Base-by-base conservation (phyloP, 208 protist genomes). In the Endotrypanum monterogeii region DNA sequence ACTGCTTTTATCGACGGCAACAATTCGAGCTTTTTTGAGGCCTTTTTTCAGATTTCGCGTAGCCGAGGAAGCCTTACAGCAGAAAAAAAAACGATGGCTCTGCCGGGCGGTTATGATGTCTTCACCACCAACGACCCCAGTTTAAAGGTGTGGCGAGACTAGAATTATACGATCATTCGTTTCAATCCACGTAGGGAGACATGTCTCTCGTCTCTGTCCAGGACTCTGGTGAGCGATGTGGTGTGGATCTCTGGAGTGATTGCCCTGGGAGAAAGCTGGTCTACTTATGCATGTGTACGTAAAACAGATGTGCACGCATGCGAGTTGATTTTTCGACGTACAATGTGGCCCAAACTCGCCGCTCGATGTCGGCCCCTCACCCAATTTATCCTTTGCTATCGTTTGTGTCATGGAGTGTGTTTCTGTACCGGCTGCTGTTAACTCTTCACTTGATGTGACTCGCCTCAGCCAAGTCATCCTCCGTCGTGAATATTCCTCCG, bases 71-170 rank as follows among this genome's bases (percentile, higher is more conserved):
- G 48, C 39, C 56, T 48, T 6, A 48, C n/a, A 12, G 56, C 54
- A 32, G 76, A 57, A 1, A n/a, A 55, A 1, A 25, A 60, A 1
- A 46, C 58, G 3, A 14, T 55, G 25, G 89, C 83, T 1, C 75
- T 96, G 57, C 91, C 88, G 25, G 73, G 50, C 8, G 78, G 74
- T 3, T 96, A 94, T 74, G 48, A 73, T 12, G 73, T 80, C 12
- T 96, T 91, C 67, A 89, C 71, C 8, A 89, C 56, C 54, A 96
- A 96, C 78, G 91, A 96, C 55, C 91, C 91, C 0, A 92, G 89
- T 35, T 46, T 86, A 35, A 52, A 30, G 16, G 39, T 51, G 11
- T 63, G 23, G 51, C 1, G 25, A 44, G 25, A 46, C 20, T 71
- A 23, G 23, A n/a, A 25, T 9, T 16, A 44, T n/a, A 48, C 23